phyloP scores from a whole-genome alignment of 148 eudicot species.

The Rhododendron molle region DNA sequence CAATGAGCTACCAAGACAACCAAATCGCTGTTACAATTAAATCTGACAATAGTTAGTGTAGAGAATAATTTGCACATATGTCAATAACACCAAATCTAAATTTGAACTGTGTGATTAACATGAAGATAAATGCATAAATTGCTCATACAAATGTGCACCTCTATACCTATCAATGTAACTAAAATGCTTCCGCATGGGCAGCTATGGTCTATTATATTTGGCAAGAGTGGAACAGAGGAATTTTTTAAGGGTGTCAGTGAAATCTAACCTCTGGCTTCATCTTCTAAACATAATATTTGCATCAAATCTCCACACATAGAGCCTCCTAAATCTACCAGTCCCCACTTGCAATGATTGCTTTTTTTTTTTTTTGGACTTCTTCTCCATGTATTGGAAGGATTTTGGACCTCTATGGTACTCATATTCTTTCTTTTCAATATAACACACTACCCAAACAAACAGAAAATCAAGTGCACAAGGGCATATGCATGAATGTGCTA shows the following conservation, averaged over 20 bases:
- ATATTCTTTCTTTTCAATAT: neutral
- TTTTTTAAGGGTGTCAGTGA: neutral
- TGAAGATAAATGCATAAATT: neutral
- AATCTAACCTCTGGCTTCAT: neutral
- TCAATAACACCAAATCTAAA: neutral
- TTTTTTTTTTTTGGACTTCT: neutral
- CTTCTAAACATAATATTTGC: neutral
- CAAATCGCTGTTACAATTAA: constrained; percentile 65
- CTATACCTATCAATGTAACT: neutral
- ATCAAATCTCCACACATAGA: neutral
- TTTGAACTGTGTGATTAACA: neutral
- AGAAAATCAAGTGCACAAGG: neutral
- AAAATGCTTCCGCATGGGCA: neutral
- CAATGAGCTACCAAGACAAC: constrained; percentile 85
- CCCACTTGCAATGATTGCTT: neutral
- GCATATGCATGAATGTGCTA: neutral
- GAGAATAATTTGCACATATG: neutral
- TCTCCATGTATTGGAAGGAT: neutral
- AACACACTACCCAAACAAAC: neutral
- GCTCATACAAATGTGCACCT: neutral
- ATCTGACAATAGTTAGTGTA: neutral
- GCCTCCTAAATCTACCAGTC: neutral
- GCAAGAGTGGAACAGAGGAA: neutral
- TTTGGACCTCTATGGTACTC: neutral
- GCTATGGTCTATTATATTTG: neutral